These are phyloP conservation scores for Phytophthora idaei DNA, from an alignment of 352 stramenopile genomes.

Conservation along the genomic window DNA sequence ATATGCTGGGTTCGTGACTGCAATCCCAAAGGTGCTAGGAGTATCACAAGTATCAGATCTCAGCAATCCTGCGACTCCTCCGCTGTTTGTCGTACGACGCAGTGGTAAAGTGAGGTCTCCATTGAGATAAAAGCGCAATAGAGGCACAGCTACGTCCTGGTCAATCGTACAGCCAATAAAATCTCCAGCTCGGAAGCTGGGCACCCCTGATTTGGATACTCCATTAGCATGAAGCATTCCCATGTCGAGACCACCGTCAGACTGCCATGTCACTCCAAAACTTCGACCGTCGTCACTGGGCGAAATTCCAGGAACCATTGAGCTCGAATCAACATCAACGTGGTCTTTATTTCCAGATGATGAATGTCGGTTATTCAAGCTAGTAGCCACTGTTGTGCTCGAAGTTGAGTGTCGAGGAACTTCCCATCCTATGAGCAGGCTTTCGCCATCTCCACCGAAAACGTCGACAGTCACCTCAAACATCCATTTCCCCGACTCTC, in stretches of 20 bases:
- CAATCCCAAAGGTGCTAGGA: conserved; percentile 31
- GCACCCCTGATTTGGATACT: conserved; percentile 64
- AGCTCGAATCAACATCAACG: conserved; percentile 5
- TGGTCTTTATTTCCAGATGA: conserved; percentile 3
- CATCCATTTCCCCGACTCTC: conserved; percentile 81
- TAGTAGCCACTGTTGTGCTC: neutral
- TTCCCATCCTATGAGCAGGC: conserved; percentile 80
- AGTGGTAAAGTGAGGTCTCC: conserved; percentile 67
- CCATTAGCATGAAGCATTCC: conserved; percentile 77
- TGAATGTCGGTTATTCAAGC: neutral
- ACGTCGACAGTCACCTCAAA: conserved; percentile 71
- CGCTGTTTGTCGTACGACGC: conserved; percentile 12
- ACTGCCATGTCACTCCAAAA: conserved; percentile 80
- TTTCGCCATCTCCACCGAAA: conserved; percentile 70
- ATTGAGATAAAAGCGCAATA: conserved; percentile 80
- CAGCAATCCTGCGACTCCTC: neutral
- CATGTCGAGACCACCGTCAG: conserved; percentile 74
- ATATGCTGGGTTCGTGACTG: conserved; percentile 66
- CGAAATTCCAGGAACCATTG: conserved; percentile 64
- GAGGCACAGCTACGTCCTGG: conserved; percentile 69
- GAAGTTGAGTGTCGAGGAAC: conserved; percentile 37
- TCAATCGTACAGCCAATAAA: conserved; percentile 79
- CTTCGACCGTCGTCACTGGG: conserved; percentile 55
- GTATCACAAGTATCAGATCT: conserved; percentile 1
- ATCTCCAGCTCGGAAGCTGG: conserved; percentile 70